Evolutionary conservation across 768 basidiomycete species (phyloP).

Genomic region (Mycena capillaripes): DNA sequence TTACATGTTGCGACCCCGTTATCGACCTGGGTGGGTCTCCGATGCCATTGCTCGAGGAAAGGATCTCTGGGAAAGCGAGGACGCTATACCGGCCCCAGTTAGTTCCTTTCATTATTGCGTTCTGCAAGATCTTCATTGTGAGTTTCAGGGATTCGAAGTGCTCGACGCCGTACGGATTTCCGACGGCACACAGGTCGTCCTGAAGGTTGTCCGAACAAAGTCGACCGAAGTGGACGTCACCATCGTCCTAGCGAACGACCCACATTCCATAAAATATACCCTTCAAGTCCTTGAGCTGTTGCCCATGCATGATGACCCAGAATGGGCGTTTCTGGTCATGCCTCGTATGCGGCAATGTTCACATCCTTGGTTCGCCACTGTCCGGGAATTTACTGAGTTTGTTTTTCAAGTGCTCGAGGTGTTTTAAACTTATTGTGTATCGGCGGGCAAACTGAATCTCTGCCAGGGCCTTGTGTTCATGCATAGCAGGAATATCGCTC

Average conservation of each 20-base stretch:
- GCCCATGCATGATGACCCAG: background rate
- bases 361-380: background rate
- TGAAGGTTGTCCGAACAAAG: background rate
- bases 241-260: background rate
- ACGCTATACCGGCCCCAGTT: background rate
- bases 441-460: no score
- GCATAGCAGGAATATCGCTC: slow-evolving; percentile 13
- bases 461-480: slow-evolving; percentile 14
- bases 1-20: background rate
- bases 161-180: slow-evolving; percentile 5
- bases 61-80: background rate
- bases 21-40: background rate
- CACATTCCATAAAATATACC: background rate
- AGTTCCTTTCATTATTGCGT: background rate
- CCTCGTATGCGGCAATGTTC: background rate
- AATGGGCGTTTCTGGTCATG: slow-evolving; percentile 4
- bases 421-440: no score
- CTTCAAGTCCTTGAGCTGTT: background rate
- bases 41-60: background rate
- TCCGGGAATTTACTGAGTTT: slow-evolving; percentile 9
- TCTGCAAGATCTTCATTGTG: background rate
- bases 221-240: background rate
- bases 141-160: background rate
- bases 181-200: background rate
- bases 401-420: slow-evolving; percentile 9